These are phyloP conservation scores for Apodospora peruviana DNA, from an alignment of 495 filamentous ascomycete genomes.

Conservation along the genomic window DNA sequence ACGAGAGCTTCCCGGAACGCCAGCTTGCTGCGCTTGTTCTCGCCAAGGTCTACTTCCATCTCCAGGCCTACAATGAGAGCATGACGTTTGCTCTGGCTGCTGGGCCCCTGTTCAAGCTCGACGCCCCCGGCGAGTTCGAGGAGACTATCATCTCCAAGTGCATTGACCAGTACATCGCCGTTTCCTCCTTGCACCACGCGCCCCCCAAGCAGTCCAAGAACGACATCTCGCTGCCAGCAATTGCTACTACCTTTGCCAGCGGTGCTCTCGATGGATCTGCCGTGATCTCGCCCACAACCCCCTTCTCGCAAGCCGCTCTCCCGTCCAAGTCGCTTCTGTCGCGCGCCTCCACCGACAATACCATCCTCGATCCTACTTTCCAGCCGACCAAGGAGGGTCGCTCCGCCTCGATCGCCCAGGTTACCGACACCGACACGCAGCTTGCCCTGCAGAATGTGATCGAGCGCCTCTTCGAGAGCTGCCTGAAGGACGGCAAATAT, in stretches of 20 bases:
- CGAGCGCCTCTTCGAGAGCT: conserved; percentile 84
- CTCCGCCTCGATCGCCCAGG: conserved; percentile 39
- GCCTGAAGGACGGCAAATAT: conserved; percentile 80
- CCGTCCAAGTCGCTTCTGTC: conserved; percentile 92
- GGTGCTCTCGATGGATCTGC: conserved; percentile 56
- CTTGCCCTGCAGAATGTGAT: conserved; percentile 74
- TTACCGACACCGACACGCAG: conserved; percentile 48
- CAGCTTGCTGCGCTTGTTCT: conserved; percentile 91
- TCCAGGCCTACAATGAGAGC: conserved; percentile 97
- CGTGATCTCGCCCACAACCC: conserved; percentile 80
- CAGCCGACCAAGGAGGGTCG: conserved; percentile 49
- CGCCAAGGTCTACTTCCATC: conserved; percentile 97
- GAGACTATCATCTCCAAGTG: conserved; percentile 99
- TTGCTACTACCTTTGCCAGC: conserved; percentile 70
- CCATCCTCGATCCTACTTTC: conserved; percentile 48
- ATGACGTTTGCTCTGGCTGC: conserved; percentile 97
- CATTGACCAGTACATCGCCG: conserved; percentile 92
- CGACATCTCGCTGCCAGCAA: conserved; percentile 53
- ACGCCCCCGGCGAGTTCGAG: conserved; percentile 90
- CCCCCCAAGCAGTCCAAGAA: conserved; percentile 37
- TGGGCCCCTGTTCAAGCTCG: conserved; percentile 90
- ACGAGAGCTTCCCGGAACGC: conserved; percentile 88
- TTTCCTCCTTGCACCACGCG: conserved; percentile 66
- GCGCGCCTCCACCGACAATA: conserved; percentile 57
- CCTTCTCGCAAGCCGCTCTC: conserved; percentile 85